phyloP scores from a whole-genome alignment of 2,329 filamentous ascomycete species.

The Botrytis squamosa region DNA sequence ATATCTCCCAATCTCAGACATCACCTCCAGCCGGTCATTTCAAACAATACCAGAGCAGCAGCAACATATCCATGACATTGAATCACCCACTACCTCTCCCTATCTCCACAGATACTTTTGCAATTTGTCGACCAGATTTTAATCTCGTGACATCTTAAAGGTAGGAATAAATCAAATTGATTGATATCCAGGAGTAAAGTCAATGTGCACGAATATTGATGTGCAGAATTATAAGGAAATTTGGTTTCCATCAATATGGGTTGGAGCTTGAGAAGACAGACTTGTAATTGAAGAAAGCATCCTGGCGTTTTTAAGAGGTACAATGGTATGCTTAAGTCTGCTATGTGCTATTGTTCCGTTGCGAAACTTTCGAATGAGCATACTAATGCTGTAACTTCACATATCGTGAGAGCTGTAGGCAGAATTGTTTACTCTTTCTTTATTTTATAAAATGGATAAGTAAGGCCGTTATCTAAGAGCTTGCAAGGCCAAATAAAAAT shows the following conservation, averaged over 20 bases:
- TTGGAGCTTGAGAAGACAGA: no score
- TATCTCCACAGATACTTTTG: background rate
- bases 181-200: no score
- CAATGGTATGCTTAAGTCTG: background rate
- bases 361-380: background rate
- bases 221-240: no score
- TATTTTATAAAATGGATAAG: background rate
- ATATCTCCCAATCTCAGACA: rapidly evolving
- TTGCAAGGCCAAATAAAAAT: background rate
- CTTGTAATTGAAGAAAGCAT: no score
- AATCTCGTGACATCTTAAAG: rapidly evolving
- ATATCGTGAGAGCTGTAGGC: background rate
- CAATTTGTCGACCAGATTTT: background rate
- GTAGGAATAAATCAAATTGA: background rate
- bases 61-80: background rate
- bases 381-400: background rate
- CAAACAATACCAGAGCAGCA: background rate
- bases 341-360: background rate
- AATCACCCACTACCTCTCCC: background rate
- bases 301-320: no score
- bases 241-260: no score
- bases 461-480: background rate
- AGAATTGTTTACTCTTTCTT: rapidly evolving
- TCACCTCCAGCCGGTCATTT: no score
- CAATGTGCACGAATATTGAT: background rate